Evolutionary conservation across 2,329 filamentous ascomycete genomes (phyloP), one percentile per base, ranked within the genome.

Genomic region (Beauveria bassiana): DNA sequence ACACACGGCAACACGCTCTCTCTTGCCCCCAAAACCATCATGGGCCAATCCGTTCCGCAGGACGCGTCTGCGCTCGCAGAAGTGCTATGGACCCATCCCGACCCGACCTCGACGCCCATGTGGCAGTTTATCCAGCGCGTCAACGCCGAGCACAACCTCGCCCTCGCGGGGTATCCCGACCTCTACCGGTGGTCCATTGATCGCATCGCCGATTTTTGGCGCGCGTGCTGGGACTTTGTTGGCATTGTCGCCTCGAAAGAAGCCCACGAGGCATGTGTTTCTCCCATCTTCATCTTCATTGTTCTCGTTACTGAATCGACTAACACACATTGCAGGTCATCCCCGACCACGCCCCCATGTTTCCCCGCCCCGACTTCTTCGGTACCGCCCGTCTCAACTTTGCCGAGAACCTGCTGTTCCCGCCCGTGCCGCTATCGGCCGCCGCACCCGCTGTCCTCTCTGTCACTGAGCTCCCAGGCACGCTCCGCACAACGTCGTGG

Each of bases 371-470:
- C 8, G 79, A 86, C 63, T 98, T 96, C 79, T 98, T 97, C 73
- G 74, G 85, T 61, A 88, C 87, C 10, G 84, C 90, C 16, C 86
- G 80, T 62, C 80, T 98, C 66, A 99, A 98, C 74, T 98, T 97
- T 72, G 93, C 93, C 28, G 91, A 98, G 77, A 99, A 99, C 72
- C 80, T 98, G 59, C 85, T 99, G 3, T 97, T 88, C 72, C 93
- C 93, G 3, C 79, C 79, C 55, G 69, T 68, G 42, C 63, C 70
- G 28, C 64, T 73, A 40, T 77, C 88, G 65, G 82, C 87, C 56
- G 74, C 85, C 51, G 79, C 82, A 5, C 75, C 84, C 7, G 93
- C 93, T 20, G 81, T 96, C 51, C 89, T 97, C 68, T 90, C 89
- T 28, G 87, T 85, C 4, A 96, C 91, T 12, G 93, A 98, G 75